Base-by-base conservation (phyloP, 768 basidiomycete genomes). In the Mycena indigotica region DNA sequence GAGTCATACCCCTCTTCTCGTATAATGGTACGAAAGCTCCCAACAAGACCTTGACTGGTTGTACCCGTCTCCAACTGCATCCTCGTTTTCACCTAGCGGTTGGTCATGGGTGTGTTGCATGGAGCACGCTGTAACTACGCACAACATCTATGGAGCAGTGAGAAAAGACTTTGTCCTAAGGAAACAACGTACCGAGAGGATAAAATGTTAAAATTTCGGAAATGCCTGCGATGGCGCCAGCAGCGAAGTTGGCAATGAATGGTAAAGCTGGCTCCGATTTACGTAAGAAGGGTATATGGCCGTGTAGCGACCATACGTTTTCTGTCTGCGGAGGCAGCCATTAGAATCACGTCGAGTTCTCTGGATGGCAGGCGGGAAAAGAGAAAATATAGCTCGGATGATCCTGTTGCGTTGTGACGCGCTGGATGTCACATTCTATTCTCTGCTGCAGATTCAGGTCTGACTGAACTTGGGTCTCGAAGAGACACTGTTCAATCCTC, bases 21-120 rank as follows among this genome's bases (percentile, higher is more conserved):
- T 24, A 99, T 76, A 69, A 99, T 98, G 15, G 86, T 80, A 57
- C 77, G 78, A 73, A 99, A 87, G 28, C 85, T 92, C 41, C 92
- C 89, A 23, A 97, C 78, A 66, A 98, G 82, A 5, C 95, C 91
- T 56, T 84, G 78, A 44, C 82, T 73, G 30, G 80, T 74, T 74
- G 90, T 92, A 3, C 93, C 93, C 4, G 87, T 91, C 70, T 91
- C 89, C n/a, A 99, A 80, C 71, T 99, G 97, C 87, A 98, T 95
- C 25, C 97, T 91, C 21, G 97, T 99, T 77, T 99, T 98, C 70
- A 98, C 94, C 91, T 94, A 68, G 17, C 6, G 12, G 8, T 23
- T 21, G 19, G 41, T 38, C n/a, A 38, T n/a, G n/a, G n/a, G n/a
- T n/a, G 46, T 28, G 15, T 21, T 48, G 40, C 32, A 26, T 48